Percentiles rank a stretch among this genome's conserved stretches.
These are phyloP conservation scores for Aspergillus biplanus DNA, from an alignment of 495 filamentous ascomycete genomes.

Conservation along the genomic window DNA sequence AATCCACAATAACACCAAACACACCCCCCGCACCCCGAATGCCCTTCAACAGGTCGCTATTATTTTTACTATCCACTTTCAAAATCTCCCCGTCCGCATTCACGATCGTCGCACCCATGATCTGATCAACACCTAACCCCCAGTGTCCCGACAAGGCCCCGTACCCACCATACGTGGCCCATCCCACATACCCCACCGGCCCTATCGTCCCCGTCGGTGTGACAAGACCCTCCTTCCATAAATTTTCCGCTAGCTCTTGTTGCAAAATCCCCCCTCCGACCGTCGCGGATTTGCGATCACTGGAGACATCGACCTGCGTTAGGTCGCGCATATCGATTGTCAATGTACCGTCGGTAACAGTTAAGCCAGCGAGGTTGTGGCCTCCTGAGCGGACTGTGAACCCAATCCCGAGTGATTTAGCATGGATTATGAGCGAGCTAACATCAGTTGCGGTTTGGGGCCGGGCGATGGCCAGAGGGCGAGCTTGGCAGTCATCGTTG, in stretches of 20 bases:
- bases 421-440: slow-evolving; percentile 27
- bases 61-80: slow-evolving; percentile 36
- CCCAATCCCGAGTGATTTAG: slow-evolving; percentile 21
- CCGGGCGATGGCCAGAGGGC: slow-evolving; percentile 34
- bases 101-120: slow-evolving; percentile 43
- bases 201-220: slow-evolving; percentile 34
- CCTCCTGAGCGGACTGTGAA: slow-evolving; percentile 45
- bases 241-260: slow-evolving; percentile 27
- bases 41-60: slow-evolving; percentile 33
- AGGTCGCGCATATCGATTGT: slow-evolving; percentile 45
- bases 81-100: slow-evolving; percentile 38
- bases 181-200: slow-evolving; percentile 43
- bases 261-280: slow-evolving; percentile 41
- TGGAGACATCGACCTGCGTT: slow-evolving; percentile 29
- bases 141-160: slow-evolving; percentile 37
- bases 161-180: slow-evolving; percentile 47
- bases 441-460: slow-evolving; percentile 38
- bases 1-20: slow-evolving; percentile 46
- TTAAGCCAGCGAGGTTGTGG: slow-evolving; percentile 38
- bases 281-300: slow-evolving; percentile 28
- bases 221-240: slow-evolving; percentile 33
- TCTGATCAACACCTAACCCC: slow-evolving; percentile 47
- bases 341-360: slow-evolving; percentile 29
- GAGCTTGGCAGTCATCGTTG: slow-evolving; percentile 20
- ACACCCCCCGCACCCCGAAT: slow-evolving; percentile 44